Percentiles rank a stretch among this genome's conserved stretches.
phyloP scores from a whole-genome alignment of 768 basidiomycete species.

The Leccinum subgranulosum region DNA sequence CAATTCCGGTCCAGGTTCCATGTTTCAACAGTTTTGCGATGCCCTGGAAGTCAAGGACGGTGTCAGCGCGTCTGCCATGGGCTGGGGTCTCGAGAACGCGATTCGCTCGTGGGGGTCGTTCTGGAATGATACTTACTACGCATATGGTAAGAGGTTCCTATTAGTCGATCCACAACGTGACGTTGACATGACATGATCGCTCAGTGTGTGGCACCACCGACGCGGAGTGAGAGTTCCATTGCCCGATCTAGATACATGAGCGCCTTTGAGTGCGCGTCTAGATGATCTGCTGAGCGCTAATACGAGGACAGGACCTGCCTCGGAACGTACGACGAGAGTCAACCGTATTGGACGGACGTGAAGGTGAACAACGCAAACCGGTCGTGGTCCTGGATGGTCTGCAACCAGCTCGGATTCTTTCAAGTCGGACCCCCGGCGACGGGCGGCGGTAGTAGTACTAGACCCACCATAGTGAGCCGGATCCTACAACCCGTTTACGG shows the following conservation, averaged over 20 bases:
- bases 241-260: neutral
- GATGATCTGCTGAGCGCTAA: conserved; percentile 19
- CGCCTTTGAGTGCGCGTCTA: neutral
- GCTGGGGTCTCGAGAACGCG: neutral
- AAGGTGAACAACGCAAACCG: conserved; percentile 52
- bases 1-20: neutral
- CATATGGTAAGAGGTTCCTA: neutral
- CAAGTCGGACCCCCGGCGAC: conserved; percentile 36
- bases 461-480: neutral
- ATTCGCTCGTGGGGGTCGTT: neutral
- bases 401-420: conserved; percentile 64
- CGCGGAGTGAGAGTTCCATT: conserved; percentile 41
- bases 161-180: neutral
- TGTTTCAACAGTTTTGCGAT: neutral
- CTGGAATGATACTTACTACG: neutral
- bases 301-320: conserved; percentile 32
- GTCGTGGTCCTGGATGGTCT: conserved; percentile 75
- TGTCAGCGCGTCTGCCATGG: neutral
- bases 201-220: conserved; percentile 51
- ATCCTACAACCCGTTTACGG: neutral
- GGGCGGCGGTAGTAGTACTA: neutral
- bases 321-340: conserved; percentile 39
- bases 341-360: conserved; percentile 50
- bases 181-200: neutral
- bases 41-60: neutral